phyloP scores from a whole-genome alignment of 257 asterid genomes.

The Petunia axillaris region DNA sequence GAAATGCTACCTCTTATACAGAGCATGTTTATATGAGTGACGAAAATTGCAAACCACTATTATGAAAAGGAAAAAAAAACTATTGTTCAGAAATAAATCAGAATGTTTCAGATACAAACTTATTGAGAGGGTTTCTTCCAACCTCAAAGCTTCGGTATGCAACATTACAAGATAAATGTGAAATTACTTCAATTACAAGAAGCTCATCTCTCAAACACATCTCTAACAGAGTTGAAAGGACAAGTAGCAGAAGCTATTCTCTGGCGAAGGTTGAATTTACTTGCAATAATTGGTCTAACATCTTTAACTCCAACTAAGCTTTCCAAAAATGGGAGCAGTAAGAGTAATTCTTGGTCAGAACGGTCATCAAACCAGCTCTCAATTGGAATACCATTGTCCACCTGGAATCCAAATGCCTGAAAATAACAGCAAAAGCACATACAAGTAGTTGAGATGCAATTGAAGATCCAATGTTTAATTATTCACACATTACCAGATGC shows the following conservation, averaged over 20 bases:
- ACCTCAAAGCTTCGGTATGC: neutral
- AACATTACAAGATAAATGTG: constrained; percentile 14
- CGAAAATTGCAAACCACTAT: neutral
- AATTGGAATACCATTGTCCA: constrained; percentile 96
- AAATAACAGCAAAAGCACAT: constrained; percentile 18
- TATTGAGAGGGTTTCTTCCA: constrained; percentile 8
- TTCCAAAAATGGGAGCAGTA: constrained; percentile 82
- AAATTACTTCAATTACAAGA: constrained; percentile 6
- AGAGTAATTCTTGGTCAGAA: constrained; percentile 64
- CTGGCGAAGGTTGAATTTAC: constrained; percentile 69
- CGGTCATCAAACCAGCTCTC: constrained; percentile 97
- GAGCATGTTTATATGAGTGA: neutral
- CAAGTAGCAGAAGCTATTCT: constrained; percentile 76
- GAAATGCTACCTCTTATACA: neutral
- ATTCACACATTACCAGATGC: neutral
- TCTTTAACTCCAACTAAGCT: constrained; percentile 79
- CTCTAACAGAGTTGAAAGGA: constrained; percentile 50
- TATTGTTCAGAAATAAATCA: neutral
- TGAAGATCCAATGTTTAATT: neutral
- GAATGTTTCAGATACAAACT: constrained; percentile 20
- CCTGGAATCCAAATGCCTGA: constrained; percentile 98
- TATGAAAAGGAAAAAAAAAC: neutral
- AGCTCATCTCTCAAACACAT: constrained; percentile 46
- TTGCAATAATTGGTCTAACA: constrained; percentile 78
- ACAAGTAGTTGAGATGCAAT: neutral